Conservation (phyloP, 1,284 basidiomycete species). For the Microbotryum saponariae region DNA sequence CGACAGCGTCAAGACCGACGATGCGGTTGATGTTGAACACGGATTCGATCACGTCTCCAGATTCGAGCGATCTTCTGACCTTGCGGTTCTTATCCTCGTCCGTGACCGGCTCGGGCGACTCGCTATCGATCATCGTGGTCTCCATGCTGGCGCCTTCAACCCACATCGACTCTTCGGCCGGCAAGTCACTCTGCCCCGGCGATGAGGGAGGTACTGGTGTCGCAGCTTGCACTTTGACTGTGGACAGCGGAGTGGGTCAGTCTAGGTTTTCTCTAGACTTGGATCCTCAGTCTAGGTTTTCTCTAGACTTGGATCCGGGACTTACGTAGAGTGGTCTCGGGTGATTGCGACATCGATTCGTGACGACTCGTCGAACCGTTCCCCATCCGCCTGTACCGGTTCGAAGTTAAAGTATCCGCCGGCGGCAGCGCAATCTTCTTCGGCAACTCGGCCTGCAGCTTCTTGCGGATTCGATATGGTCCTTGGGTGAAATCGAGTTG, state of each 20-base stretch:
- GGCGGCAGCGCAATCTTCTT: not conserved
- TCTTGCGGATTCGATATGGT: constrained; percentile 16
- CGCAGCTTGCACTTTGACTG: too few species aligned
- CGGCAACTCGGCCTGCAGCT: constrained; percentile 5
- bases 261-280: not conserved
- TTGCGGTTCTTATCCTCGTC: constrained; percentile 60
- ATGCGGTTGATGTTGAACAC: constrained; percentile 76
- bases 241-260: not conserved
- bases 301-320: not conserved
- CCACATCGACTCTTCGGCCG: constrained; percentile 6
- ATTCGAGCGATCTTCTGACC: constrained; percentile 55
- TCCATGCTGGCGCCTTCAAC: not conserved
- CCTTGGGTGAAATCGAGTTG: constrained; percentile 20
- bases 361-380: not conserved
- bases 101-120: constrained; percentile 35
- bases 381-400: too few species aligned
- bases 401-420: too few species aligned
- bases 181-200: too few species aligned
- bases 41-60: constrained; percentile 85
- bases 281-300: not conserved
- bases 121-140: not conserved
- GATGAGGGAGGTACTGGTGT: too few species aligned
- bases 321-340: not conserved
- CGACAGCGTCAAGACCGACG: constrained; percentile 76
- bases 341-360: not conserved